Conservation (phyloP, 2,329 filamentous ascomycete species). For the Beauveria scarabaeidicola region DNA sequence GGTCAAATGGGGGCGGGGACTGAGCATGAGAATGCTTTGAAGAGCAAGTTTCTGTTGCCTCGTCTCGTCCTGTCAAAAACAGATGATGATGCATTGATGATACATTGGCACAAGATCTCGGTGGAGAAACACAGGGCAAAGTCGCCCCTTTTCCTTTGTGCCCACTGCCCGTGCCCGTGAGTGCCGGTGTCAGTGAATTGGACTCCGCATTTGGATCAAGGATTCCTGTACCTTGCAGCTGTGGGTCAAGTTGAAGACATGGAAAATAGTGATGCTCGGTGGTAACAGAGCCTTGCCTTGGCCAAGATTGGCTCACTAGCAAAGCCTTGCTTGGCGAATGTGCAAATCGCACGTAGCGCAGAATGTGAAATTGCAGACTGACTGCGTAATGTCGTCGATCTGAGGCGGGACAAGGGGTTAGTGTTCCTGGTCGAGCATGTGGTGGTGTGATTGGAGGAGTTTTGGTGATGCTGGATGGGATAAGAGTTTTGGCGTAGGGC, state of each 20-base stretch:
- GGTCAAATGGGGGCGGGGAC: not conserved
- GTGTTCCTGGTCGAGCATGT: not conserved
- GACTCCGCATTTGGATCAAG: no score
- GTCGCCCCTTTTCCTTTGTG: not conserved
- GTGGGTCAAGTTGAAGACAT: not conserved
- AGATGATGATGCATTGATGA: not conserved
- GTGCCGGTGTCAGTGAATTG: no score
- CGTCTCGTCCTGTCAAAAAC: not conserved
- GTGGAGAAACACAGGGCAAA: not conserved
- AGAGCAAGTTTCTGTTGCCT: not conserved
- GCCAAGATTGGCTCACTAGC: not conserved
- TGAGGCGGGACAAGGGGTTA: conserved; percentile 1
- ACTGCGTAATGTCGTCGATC: conserved; percentile 1
- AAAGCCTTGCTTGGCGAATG: not conserved
- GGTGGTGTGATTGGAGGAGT: conserved; percentile 1
- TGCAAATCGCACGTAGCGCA: not conserved
- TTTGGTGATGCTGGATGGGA: not conserved
- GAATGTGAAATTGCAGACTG: conserved; percentile 4
- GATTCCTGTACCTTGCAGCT: not conserved
- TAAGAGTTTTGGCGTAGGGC: not conserved
- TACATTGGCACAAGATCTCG: not conserved
- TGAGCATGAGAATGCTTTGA: not conserved
- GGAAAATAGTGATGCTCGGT: not conserved
- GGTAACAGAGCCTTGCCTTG: not conserved
- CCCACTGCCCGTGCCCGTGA: no score